Percentiles rank a stretch among this genome's conserved stretches.
These are phyloP conservation scores for Saturnispora besseyi DNA, from an alignment of 805 yeast genomes.

Conservation along the genomic window DNA sequence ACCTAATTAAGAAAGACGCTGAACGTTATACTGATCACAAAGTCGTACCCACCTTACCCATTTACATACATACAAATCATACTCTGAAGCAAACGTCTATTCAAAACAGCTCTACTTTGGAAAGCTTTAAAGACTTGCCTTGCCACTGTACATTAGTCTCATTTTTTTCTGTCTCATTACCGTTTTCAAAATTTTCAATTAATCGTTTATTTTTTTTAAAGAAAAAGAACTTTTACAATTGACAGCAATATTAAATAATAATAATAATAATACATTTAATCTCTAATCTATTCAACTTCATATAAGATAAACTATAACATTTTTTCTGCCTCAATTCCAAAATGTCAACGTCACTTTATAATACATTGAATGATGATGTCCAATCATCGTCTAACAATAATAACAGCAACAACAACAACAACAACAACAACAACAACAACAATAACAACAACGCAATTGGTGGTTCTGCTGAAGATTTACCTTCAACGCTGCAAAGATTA, in stretches of 20 bases:
- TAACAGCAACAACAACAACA: background rate
- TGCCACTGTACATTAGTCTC: background rate
- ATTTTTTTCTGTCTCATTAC: background rate
- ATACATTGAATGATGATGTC: background rate
- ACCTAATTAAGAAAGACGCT: background rate
- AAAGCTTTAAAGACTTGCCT: background rate
- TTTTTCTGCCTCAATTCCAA: too few relatives aligned
- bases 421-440: background rate
- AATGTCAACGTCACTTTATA: background rate
- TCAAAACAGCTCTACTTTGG: too few relatives aligned
- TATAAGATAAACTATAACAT: too few relatives aligned
- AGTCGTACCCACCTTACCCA: background rate
- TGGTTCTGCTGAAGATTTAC: conserved; percentile 12
- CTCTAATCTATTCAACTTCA: background rate
- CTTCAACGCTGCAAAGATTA: conserved; percentile 9
- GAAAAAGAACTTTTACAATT: background rate
- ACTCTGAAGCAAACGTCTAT: too few relatives aligned
- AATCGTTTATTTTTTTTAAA: background rate
- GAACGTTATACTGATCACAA: too few relatives aligned
- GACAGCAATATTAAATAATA: too few relatives aligned
- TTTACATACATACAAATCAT: background rate
- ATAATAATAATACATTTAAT: background rate
- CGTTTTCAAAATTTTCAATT: background rate
- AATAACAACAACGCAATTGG: background rate
- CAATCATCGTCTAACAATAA: background rate